Evolutionary conservation across 1,284 basidiomycete species (phyloP), one percentile per base, ranked within the genome.

Genomic region (Termitomyces sp.): DNA sequence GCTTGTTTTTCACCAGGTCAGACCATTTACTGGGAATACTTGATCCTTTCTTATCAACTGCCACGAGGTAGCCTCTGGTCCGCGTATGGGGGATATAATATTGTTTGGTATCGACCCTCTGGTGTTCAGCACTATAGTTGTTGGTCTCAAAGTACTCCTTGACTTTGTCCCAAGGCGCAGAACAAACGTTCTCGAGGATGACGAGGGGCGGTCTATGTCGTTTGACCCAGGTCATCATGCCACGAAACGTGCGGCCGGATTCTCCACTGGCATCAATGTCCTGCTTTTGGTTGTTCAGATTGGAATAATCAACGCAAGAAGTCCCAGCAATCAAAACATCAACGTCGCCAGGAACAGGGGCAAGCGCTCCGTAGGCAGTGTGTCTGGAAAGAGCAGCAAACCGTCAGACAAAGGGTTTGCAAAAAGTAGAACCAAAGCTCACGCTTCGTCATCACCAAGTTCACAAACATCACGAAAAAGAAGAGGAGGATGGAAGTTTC

Each of bases 81-180:
- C 94, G 85, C 0, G 94, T 98, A 64, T 98, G 94, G 5, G 94
- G 94, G 52, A 98, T 94, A 68, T 98, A 98, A 67, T 86, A 97
- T 50, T 87, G 79, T 68, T 97, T 98, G 9, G 95, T 98, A 65
- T 98, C 95, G 50, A 98, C 83, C 9, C 90, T 79, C 28, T 81
- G 68, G 52, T 74, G 85, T 6, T 79, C 73, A 0, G 94, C 92
- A 60, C 85, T 87, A 70, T 98, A 98, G 8, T 83, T 82, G 52
- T 85, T 82, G 38, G 83, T 75, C 56, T 80, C 84, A 64, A 97
- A 95, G 61, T 91, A 87, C 49, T 84, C 72, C 50, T 83, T 79
- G 30, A 97, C 91, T 45, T 77, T 75, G 3, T 76, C 71, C 94
- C 95, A 98, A 2, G 95, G 94, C 0, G 95, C 95, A 47, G 81